A percentile compares a stretch with the other conserved stretches of the same genome.
These are phyloP conservation scores for Rhytidhysteron rufulum DNA, from an alignment of 2,329 filamentous ascomycete genomes.

Conservation along the genomic window DNA sequence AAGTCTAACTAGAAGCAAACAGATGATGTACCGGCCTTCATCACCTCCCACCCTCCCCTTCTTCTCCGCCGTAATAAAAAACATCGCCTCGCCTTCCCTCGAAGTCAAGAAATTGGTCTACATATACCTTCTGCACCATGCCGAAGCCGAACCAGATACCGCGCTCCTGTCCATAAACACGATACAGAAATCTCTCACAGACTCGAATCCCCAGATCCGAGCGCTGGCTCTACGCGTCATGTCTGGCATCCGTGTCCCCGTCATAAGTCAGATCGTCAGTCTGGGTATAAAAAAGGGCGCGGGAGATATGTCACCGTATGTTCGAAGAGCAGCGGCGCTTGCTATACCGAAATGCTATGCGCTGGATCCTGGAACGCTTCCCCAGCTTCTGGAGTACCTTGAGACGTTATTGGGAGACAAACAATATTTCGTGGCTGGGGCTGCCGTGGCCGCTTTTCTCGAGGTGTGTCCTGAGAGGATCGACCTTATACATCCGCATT, in stretches of 20 bases:
- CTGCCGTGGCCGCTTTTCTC: constrained; percentile 83
- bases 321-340: constrained; percentile 86
- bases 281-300: constrained; percentile 91
- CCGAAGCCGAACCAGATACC: constrained; percentile 92
- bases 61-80: constrained; percentile 98
- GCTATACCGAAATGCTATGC: constrained; percentile 95
- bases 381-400: constrained; percentile 81
- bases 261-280: constrained; percentile 96
- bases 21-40: constrained; percentile 96
- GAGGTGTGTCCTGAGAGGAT: constrained; percentile 84
- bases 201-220: constrained; percentile 84
- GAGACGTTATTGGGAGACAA: constrained; percentile 76
- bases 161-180: constrained; percentile 96
- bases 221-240: constrained; percentile 93
- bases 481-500: constrained; percentile 87
- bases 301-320: constrained; percentile 90
- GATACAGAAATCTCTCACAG: constrained; percentile 94
- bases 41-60: constrained; percentile 66
- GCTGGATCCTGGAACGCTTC: constrained; percentile 79
- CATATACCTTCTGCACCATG: constrained; percentile 95
- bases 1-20: constrained; percentile 5
- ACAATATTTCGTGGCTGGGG: constrained; percentile 95
- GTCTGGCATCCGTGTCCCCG: constrained; percentile 94
- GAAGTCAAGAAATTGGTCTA: constrained; percentile 98
- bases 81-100: constrained; percentile 87